phyloP scores from a whole-genome alignment of 768 basidiomycete genomes.

The Calocybe indica region DNA sequence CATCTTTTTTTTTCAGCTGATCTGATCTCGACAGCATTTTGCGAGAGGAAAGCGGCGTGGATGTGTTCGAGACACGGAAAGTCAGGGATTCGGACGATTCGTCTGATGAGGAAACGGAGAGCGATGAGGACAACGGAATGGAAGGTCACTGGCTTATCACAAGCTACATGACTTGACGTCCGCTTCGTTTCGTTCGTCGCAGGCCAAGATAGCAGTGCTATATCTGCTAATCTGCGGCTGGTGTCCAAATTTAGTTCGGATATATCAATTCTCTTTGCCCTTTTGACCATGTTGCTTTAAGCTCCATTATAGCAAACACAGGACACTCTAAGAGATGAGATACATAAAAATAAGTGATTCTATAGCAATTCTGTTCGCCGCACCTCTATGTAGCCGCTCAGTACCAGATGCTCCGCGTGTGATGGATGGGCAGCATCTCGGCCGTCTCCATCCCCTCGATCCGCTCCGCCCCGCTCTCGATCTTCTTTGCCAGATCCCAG shows the following conservation, averaged over 20 bases:
- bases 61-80: slow-evolving; percentile 45
- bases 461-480: slow-evolving; percentile 56
- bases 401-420: slow-evolving; percentile 85
- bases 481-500: slow-evolving; percentile 80
- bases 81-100: slow-evolving; percentile 25
- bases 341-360: not conserved
- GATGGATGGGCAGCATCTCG: slow-evolving; percentile 63
- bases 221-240: too few species aligned
- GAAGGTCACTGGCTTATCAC: slow-evolving; percentile 1
- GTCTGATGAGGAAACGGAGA: slow-evolving; percentile 22
- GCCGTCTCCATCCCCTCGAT: slow-evolving; percentile 53
- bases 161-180: not conserved
- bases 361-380: not conserved
- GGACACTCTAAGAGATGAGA: not conserved
- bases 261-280: not conserved
- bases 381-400: slow-evolving; percentile 23
- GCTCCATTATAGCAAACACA: too few species aligned
- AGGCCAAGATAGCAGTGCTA: too few species aligned
- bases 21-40: slow-evolving; percentile 39
- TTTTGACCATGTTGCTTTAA: too few species aligned
- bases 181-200: too few species aligned
- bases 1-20: not conserved
- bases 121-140: slow-evolving; percentile 12
- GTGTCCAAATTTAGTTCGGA: not conserved
- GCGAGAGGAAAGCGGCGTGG: slow-evolving; percentile 47